Percentiles rank a stretch among this genome's conserved stretches.
Evolutionary conservation across 148 eudicot genomes (phyloP).

Genomic region (Linanthus parryae): DNA sequence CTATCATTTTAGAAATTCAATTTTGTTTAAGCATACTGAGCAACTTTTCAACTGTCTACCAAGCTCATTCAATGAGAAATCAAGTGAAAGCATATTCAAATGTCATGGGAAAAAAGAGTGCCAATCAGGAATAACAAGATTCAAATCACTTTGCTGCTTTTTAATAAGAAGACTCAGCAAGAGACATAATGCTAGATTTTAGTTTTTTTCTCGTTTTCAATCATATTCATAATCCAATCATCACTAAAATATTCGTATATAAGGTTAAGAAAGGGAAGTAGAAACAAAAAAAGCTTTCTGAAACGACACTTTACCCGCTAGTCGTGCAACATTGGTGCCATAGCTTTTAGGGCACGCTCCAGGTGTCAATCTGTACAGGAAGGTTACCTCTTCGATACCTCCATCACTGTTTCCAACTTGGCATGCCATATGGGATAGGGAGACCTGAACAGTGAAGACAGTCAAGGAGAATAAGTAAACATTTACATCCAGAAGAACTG

Average conservation of each 20-base stretch:
- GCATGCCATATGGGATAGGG: conserved; percentile 94
- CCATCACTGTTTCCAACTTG: conserved; percentile 58
- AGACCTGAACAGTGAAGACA: no score
- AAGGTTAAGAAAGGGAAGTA: neutral
- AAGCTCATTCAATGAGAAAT: neutral
- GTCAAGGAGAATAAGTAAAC: no score
- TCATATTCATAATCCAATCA: no score
- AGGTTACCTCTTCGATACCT: conserved; percentile 90
- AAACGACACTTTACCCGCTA: conserved; percentile 72
- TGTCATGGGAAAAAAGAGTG: neutral
- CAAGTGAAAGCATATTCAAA: neutral
- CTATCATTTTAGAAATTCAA: neutral
- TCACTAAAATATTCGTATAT: no score
- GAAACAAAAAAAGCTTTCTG: neutral
- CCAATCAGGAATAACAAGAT: neutral
- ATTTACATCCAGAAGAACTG: no score
- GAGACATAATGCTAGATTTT: no score
- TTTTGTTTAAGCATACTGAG: no score
- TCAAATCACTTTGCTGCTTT: neutral
- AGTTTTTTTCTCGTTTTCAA: no score
- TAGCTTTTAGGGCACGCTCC: conserved; percentile 99
- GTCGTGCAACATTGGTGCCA: conserved; percentile 92
- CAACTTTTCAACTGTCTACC: neutral
- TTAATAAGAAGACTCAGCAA: no score
- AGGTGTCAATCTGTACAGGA: conserved; percentile 70